Percentiles rank a stretch among this genome's conserved stretches.
These are phyloP conservation scores for Diaporthe ilicicola DNA, from an alignment of 2,329 filamentous ascomycete species.

Conservation along the genomic window DNA sequence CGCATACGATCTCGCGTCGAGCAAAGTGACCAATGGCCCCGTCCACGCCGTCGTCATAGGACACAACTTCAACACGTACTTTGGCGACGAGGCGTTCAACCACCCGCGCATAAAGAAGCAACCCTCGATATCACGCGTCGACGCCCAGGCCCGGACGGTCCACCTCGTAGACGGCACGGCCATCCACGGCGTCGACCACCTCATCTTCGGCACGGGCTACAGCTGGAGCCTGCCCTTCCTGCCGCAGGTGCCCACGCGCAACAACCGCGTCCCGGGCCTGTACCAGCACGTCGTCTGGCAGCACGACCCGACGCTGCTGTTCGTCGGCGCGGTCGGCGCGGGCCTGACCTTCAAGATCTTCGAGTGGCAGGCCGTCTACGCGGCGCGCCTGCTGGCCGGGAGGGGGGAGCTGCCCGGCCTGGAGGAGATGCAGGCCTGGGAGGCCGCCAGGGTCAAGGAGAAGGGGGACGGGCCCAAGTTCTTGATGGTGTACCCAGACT, in stretches of 20 bases:
- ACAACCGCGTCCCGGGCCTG: slow-evolving; percentile 63
- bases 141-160: slow-evolving; percentile 46
- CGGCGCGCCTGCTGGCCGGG: slow-evolving; percentile 65
- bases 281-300: slow-evolving; percentile 67
- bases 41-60: slow-evolving; percentile 40
- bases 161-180: slow-evolving; percentile 64
- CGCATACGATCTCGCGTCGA: slow-evolving; percentile 37
- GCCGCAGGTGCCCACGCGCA: slow-evolving; percentile 57
- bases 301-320: slow-evolving; percentile 62
- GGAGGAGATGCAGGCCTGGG: slow-evolving; percentile 63
- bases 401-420: slow-evolving; percentile 58
- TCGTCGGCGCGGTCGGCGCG: slow-evolving; percentile 65
- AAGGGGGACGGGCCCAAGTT: slow-evolving; percentile 67
- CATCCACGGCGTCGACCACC: slow-evolving; percentile 63
- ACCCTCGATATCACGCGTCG: slow-evolving; percentile 31
- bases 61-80: slow-evolving; percentile 40
- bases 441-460: slow-evolving; percentile 59
- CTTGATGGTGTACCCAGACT: slow-evolving; percentile 66
- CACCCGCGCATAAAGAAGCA: slow-evolving; percentile 37
- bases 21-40: slow-evolving; percentile 31
- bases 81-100: slow-evolving; percentile 40
- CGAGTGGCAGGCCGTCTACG: slow-evolving; percentile 73
- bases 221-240: slow-evolving; percentile 71
- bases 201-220: slow-evolving; percentile 75
- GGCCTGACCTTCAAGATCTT: slow-evolving; percentile 74